Evolutionary conservation across 148 eudicot species (phyloP).

Genomic region (Vaccinium macrocarpon): DNA sequence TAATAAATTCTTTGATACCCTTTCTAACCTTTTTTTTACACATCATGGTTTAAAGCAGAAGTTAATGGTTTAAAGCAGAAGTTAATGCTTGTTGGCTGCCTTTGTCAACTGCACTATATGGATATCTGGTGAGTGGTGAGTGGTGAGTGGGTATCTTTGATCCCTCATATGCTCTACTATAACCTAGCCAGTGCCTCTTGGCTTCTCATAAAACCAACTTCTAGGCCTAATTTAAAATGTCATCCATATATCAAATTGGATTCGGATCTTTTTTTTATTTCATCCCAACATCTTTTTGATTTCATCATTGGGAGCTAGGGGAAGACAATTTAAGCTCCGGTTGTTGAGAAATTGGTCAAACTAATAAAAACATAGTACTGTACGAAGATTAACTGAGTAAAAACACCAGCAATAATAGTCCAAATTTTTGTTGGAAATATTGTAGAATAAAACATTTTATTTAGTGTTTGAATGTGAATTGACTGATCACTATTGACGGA

Average conservation of each 20-base stretch:
- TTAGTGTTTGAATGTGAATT: too few relatives aligned
- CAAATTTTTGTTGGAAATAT: too few relatives aligned
- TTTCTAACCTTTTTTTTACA: neutral
- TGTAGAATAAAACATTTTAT: too few relatives aligned
- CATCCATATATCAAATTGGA: neutral
- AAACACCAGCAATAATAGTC: too few relatives aligned
- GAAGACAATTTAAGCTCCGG: too few relatives aligned
- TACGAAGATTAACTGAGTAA: too few relatives aligned
- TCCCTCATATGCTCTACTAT: neutral
- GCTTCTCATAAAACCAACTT: slow-evolving; percentile 13
- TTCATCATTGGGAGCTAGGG: too few relatives aligned
- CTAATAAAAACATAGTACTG: too few relatives aligned
- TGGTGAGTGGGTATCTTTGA: slow-evolving; percentile 11
- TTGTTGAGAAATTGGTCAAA: too few relatives aligned
- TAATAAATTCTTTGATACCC: neutral
- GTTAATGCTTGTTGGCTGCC: slow-evolving; percentile 4
- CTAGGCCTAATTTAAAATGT: neutral
- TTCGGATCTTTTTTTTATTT: too few relatives aligned
- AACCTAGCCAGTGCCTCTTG: neutral
- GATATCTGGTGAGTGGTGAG: neutral
- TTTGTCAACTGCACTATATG: neutral
- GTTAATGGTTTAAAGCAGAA: neutral
- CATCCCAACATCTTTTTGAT: too few relatives aligned
- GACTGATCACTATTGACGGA: too few relatives aligned
- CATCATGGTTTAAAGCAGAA: neutral